Conservation (phyloP, 306 rosid genomes). For the Lathyrus oleraceus region DNA sequence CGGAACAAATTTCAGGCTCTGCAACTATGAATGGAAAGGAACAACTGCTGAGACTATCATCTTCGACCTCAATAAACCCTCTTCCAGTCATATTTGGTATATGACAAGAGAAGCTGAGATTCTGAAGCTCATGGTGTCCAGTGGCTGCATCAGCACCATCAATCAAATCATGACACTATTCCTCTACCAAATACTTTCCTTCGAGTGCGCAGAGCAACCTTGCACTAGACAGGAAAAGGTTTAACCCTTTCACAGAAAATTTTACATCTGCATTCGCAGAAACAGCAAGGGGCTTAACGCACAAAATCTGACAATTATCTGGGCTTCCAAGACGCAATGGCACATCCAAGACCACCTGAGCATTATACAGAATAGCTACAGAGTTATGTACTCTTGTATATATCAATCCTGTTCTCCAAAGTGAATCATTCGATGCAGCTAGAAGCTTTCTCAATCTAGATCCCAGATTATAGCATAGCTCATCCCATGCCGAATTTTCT, state of each 20-base stretch:
- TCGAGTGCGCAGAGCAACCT: constrained; percentile 89
- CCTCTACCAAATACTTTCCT: constrained; percentile 74
- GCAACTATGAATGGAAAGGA: too few relatives aligned
- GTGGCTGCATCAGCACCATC: too few relatives aligned
- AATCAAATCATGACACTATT: constrained; percentile 55
- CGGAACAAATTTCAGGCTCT: too few relatives aligned
- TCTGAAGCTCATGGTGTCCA: too few relatives aligned
- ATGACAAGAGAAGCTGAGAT: too few relatives aligned
- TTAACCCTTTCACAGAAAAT: constrained; percentile 77
- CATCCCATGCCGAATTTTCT: too few relatives aligned
- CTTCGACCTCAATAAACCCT: too few relatives aligned
- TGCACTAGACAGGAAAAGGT: constrained; percentile 54
- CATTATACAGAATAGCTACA: constrained; percentile 71
- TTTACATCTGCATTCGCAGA: constrained; percentile 54
- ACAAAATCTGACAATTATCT: constrained; percentile 56
- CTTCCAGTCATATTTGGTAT: too few relatives aligned
- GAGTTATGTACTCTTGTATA: constrained; percentile 65
- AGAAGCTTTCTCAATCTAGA: too few relatives aligned
- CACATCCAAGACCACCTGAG: constrained; percentile 72
- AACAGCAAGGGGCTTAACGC: constrained; percentile 81
- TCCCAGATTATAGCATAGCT: too few relatives aligned
- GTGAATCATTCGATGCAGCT: too few relatives aligned
- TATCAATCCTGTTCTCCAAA: constrained; percentile 91
- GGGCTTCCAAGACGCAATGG: constrained; percentile 59
- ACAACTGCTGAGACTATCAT: too few relatives aligned